A percentile compares a stretch with the other conserved stretches of the same genome.
Conservation (phyloP, 179 eudicot species). For the Monotropa hypopitys region DNA sequence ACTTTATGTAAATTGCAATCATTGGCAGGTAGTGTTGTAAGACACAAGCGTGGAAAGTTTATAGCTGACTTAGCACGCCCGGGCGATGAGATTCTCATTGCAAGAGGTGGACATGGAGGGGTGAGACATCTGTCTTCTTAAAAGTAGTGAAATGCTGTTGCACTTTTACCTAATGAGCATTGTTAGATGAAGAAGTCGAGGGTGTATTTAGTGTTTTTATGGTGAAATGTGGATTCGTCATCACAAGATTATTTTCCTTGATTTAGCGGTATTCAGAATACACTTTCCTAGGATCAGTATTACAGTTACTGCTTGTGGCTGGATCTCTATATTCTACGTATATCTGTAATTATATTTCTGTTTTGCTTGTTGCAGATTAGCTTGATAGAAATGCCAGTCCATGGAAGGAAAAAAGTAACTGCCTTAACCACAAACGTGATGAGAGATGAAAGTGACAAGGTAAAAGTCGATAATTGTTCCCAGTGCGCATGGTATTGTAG, state of each 20-base stretch:
- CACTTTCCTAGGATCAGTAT: not conserved
- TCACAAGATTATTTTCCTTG: not conserved
- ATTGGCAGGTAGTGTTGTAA: constrained; percentile 75
- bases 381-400: constrained; percentile 68
- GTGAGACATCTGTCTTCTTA: constrained; percentile 31
- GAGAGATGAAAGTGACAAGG: constrained; percentile 91
- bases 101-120: constrained; percentile 99
- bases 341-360: not conserved
- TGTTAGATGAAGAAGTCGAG: not conserved
- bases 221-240: not conserved
- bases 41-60: constrained; percentile 71
- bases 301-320: not conserved
- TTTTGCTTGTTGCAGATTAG: constrained; percentile 52
- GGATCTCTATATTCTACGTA: not conserved
- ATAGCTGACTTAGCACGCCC: constrained; percentile 81
- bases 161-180: not conserved
- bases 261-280: not conserved
- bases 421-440: constrained; percentile 56
- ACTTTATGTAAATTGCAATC: not conserved
- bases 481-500: not conserved
- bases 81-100: constrained; percentile 85
- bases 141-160: constrained; percentile 3
- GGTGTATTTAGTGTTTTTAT: not conserved
- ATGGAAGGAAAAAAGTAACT: constrained; percentile 38
- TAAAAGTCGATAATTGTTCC: constrained; percentile 10